phyloP scores from a whole-genome alignment of 805 yeast genomes.

The Sugiyamaella qingdaonensis region DNA sequence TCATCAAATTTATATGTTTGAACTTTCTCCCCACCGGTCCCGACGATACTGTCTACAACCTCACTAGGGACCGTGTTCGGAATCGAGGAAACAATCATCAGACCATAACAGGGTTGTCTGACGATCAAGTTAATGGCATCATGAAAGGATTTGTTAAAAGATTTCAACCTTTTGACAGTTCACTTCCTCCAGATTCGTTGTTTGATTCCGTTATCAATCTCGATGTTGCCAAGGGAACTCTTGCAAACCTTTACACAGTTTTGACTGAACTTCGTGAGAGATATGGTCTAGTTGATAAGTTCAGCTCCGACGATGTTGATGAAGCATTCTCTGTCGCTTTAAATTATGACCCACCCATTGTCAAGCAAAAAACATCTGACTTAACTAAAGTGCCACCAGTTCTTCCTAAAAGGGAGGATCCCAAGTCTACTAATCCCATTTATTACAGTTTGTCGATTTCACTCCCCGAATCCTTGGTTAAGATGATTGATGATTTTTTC shows the following conservation, averaged over 20 bases:
- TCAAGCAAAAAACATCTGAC: constrained; percentile 27
- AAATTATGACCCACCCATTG: constrained; percentile 49
- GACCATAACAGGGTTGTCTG: constrained; percentile 58
- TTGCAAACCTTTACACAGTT: constrained; percentile 46
- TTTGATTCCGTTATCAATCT: constrained; percentile 68
- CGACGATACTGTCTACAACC: constrained; percentile 38
- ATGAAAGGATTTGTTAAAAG: constrained; percentile 71
- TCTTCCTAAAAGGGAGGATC: neutral
- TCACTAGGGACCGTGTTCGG: constrained; percentile 58
- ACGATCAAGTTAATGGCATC: constrained; percentile 50
- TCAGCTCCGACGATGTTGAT: constrained; percentile 40
- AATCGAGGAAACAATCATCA: constrained; percentile 86
- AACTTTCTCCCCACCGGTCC: constrained; percentile 52
- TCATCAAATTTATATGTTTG: constrained; percentile 58
- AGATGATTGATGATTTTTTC: constrained; percentile 24
- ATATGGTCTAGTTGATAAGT: constrained; percentile 43
- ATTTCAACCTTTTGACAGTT: constrained; percentile 54
- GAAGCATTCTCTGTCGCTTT: constrained; percentile 52
- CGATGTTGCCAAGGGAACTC: constrained; percentile 45
- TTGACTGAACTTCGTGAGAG: constrained; percentile 36
- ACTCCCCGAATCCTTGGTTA: constrained; percentile 1
- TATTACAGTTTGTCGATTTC: constrained; percentile 8
- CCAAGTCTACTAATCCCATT: neutral
- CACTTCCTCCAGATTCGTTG: constrained; percentile 51
- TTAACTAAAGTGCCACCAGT: constrained; percentile 18